Evolutionary conservation across 140 eudicot species (phyloP), one percentile per base, ranked within the genome.

Genomic region (Anethum foeniculum): DNA sequence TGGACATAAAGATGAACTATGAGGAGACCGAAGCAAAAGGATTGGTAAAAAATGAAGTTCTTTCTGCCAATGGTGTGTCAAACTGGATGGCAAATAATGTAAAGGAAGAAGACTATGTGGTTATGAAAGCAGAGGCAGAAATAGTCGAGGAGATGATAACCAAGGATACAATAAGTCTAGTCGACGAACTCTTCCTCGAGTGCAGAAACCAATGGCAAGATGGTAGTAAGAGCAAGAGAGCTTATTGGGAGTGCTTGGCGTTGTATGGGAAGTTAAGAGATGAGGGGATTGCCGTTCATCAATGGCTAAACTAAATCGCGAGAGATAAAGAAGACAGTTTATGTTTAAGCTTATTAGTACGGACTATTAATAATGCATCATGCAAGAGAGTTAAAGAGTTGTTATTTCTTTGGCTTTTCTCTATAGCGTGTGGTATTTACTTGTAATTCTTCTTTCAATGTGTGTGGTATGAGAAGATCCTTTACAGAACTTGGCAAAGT

Each of bases 201-300:
- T 89, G 91, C 84, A 83, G 72, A 69, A 82, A 83, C 85, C 73
- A 44, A 18, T 81, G 83, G 86, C 79, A 47, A 43, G 62, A 74
- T 79, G 87, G 72, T 12, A 56, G 65, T 38, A 76, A 72, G 38
- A 84, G 81, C 62, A 81, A 79, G 77, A 85, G 89, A 82, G 84
- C 93, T 25, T 89, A 89, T 75, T 89, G 93, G 93, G 82, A 87
- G 82, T 89, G 93, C 51, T 85, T 89, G 86, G 79, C 86, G 10
- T 43, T 89, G 81, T 87, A 87, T 75, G 91, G 91, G 43, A 83
- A 82, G 79, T 49, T 89, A 21, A 89, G 81, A 77, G 89, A 89
- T 81, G 79, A 82, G 64, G 96, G 91, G 28, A 83, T 85, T 58
- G 90, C 83, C 58, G 91, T 87, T 38, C 92, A 92, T 76, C 92